Evolutionary conservation across 2,329 filamentous ascomycete species (phyloP).

Genomic region (Camptophora hylomeconis): DNA sequence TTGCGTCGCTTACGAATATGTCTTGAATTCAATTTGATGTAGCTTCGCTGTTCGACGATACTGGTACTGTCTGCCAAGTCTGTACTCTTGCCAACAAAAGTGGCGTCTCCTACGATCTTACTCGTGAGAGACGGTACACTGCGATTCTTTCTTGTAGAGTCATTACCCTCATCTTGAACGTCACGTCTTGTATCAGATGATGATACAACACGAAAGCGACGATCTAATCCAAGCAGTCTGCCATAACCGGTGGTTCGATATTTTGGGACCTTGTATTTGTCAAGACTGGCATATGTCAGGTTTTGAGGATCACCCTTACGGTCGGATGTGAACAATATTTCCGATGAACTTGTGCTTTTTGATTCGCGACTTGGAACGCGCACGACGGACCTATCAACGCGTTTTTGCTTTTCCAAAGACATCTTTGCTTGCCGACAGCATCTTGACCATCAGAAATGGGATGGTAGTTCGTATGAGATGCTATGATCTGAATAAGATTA

Average conservation of each 20-base stretch:
- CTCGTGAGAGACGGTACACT: constrained; percentile 27
- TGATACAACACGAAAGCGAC: constrained; percentile 52
- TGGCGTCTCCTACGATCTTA: constrained; percentile 13
- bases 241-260: constrained; percentile 59
- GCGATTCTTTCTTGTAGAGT: constrained; percentile 22
- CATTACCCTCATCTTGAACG: constrained; percentile 25
- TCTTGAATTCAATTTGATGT: constrained; percentile 24
- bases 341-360: constrained; percentile 33
- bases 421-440: no score
- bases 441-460: no score
- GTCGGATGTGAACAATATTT: no score
- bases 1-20: constrained; percentile 9
- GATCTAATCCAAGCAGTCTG: constrained; percentile 52
- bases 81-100: constrained; percentile 16
- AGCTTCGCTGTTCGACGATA: constrained; percentile 12
- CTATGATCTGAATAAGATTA: no score
- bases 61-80: no score
- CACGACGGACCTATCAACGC: no score
- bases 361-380: no score
- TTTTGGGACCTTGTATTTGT: constrained; percentile 56
- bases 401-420: no score
- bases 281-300: constrained; percentile 57
- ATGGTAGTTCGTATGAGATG: no score
- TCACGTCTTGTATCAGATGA: constrained; percentile 41
- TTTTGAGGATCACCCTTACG: constrained; percentile 65